phyloP scores from a whole-genome alignment of 73 alveolate genomes.

The Uronychia binucleata region DNA sequence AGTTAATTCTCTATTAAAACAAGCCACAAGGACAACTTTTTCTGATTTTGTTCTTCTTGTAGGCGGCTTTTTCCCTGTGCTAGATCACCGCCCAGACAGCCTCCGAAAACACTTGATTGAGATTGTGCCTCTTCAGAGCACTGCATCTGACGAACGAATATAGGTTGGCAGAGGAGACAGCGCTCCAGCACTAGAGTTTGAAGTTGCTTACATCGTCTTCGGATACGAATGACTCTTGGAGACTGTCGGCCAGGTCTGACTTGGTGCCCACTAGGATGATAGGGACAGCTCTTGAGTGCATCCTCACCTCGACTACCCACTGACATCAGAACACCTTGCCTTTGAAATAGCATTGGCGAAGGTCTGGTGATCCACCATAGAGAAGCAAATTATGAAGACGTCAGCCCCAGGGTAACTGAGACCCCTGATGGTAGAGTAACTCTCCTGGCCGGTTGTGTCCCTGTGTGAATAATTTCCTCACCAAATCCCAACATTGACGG shows the following conservation, averaged over 20 bases:
- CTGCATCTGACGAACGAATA: not conserved
- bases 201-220: not conserved
- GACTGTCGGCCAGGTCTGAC: not conserved
- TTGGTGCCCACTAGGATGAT: not conserved
- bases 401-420: not conserved
- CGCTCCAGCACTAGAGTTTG: not conserved
- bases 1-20: too few relatives aligned
- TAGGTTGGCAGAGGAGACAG: not conserved
- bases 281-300: not conserved
- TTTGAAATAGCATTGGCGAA: not conserved
- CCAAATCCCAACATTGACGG: not conserved
- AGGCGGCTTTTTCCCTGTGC: not conserved
- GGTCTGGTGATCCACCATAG: not conserved
- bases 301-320: not conserved
- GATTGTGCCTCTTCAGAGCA: not conserved
- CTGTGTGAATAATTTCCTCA: not conserved
- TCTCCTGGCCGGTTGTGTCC: not conserved
- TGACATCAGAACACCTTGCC: not conserved
- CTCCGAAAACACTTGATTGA: not conserved
- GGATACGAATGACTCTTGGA: not conserved
- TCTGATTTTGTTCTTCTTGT: not conserved
- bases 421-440: not conserved
- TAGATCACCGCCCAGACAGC: not conserved
- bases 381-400: not conserved
- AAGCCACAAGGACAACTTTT: not conserved